phyloP scores from a whole-genome alignment of 2,329 filamentous ascomycete species.

The Trichoderma pleuroti region DNA sequence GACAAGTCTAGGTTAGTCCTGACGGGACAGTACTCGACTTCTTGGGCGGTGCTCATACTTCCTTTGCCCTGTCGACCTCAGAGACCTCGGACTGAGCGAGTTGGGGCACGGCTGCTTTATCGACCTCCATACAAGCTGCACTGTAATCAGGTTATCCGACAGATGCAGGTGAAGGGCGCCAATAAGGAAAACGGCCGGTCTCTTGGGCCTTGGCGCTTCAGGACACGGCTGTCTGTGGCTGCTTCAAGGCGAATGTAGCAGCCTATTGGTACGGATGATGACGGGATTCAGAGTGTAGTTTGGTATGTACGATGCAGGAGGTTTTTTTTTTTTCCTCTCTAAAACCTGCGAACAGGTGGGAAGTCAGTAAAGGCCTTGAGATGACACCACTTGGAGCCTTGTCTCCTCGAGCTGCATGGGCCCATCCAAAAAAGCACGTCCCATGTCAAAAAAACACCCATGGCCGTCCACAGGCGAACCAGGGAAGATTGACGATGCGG shows the following conservation, averaged over 20 bases:
- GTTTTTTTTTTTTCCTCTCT: conserved; percentile 31
- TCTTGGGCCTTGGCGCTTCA: conserved; percentile 23
- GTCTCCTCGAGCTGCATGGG: conserved; percentile 12
- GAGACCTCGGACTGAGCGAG: conserved; percentile 26
- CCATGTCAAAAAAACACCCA: conserved; percentile 18
- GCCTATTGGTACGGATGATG: conserved; percentile 18
- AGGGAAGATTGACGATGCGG: conserved; percentile 20
- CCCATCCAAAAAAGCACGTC: conserved; percentile 18
- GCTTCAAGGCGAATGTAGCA: conserved; percentile 15
- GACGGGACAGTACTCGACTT: conserved; percentile 38
- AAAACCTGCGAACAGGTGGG: conserved; percentile 33
- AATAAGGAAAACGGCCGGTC: conserved; percentile 19
- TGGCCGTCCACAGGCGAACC: conserved; percentile 19
- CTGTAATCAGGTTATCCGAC: conserved; percentile 33
- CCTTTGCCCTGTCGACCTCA: conserved; percentile 29
- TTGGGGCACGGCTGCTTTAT: conserved; percentile 33
- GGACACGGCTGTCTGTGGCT: conserved; percentile 18
- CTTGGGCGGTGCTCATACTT: conserved; percentile 43
- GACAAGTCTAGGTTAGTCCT: conserved; percentile 39
- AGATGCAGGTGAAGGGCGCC: conserved; percentile 30
- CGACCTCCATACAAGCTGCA: conserved; percentile 32
- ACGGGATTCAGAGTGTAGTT: conserved; percentile 14
- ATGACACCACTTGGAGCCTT: conserved; percentile 19
- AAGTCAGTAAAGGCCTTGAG: conserved; percentile 31
- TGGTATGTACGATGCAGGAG: conserved; percentile 32